Evolutionary conservation across 257 asterid species (phyloP), one percentile per base, ranked within the genome.

Genomic region (Solanum corneliomulleri): DNA sequence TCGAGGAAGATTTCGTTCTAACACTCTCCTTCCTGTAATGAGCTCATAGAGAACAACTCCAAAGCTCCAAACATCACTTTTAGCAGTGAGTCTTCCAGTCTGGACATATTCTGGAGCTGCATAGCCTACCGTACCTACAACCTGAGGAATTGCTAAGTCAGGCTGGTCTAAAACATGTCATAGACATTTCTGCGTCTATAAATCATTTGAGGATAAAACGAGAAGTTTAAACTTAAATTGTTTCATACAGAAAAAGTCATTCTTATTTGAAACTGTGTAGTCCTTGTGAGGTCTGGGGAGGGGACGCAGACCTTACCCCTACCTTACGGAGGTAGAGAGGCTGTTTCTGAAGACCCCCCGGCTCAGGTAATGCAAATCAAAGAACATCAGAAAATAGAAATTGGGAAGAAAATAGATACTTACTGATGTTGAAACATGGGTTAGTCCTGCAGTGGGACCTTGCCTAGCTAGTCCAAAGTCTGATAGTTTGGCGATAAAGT

Each of bases 391-490:
- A 10, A 72, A 37, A 72, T 2, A 35, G 18, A 37, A 33, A 10
- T 11, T 4, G 47, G 81, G 80, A 5, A 5, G 27, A 72, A 37
- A 76, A 86, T 82, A 39, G 82, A 56, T 82, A 93, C 98, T 88
- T 86, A 97, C 99, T 13, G 96, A 87, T 85, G 99, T 94, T 23
- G 98, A 97, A 47, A 97, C 90, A 86, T 97, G 99, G 71, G 92
- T 92, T 37, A 87, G 84, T 88, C 98, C 99, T 44, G 97, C 93
- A 4, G 95, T 88, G 20, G 99, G 99, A 68, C 98, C 98, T 90
- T 92, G 98, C 89, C 98, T 91, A n/a, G 98, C 99, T 82, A 97
- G 89, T 66, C 99, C 99, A 23, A 97, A 97, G 88, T 97, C 99
- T 7, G 99, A 97, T 41, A 97, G 93, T 84, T 97, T 97, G 33